Percentiles rank a stretch among this genome's conserved stretches.
phyloP scores from a whole-genome alignment of 2,329 filamentous ascomycete genomes.

The Monilinia polystroma region DNA sequence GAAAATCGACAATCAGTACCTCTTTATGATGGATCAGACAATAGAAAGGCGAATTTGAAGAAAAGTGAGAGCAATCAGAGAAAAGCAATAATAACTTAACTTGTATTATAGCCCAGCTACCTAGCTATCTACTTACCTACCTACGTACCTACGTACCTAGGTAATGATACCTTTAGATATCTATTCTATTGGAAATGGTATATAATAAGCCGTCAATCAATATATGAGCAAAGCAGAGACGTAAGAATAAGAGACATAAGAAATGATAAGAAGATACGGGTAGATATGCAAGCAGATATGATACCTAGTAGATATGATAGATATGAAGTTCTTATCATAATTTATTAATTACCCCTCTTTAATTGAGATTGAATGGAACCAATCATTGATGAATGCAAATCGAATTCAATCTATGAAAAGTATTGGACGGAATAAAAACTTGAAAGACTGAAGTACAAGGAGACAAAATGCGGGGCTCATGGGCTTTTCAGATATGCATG shows the following conservation, averaged over 20 bases:
- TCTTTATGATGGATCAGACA: too few relatives aligned
- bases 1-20: too few relatives aligned
- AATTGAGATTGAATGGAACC: neutral
- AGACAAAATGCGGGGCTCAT: neutral
- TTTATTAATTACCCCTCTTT: neutral
- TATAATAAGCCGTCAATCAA: neutral
- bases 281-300: too few relatives aligned
- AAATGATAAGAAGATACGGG: neutral
- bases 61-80: too few relatives aligned
- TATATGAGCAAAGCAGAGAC: conserved; percentile 8
- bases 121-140: too few relatives aligned
- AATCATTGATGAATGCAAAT: neutral
- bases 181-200: neutral
- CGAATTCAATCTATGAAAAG: neutral
- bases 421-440: neutral
- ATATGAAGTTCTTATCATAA: conserved; percentile 13
- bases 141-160: too few relatives aligned
- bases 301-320: too few relatives aligned
- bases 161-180: too few relatives aligned
- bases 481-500: neutral
- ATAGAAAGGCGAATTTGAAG: too few relatives aligned
- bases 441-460: neutral
- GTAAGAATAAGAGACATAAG: conserved; percentile 3
- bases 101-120: too few relatives aligned
- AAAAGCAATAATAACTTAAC: too few relatives aligned